Evolutionary conservation across 2,329 filamentous ascomycete species (phyloP), one percentile per base, ranked within the genome.

Genomic region (Xylaria sp.): DNA sequence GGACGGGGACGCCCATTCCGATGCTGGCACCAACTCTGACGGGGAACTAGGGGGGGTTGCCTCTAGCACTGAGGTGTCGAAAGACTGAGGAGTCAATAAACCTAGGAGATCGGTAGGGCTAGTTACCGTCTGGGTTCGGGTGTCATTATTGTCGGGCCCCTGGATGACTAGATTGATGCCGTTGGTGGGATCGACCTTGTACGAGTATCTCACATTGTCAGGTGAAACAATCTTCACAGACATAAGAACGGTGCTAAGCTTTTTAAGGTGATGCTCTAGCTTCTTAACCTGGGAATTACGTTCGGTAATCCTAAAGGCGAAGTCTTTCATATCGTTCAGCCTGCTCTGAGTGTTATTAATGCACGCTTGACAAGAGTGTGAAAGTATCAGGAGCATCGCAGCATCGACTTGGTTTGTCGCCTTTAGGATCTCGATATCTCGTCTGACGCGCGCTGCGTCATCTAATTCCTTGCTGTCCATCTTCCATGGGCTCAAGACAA

Each of bases 351-450:
- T 11, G 3, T 40, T 15, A 15, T 46, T 15, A 7, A 63, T 26
- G 28, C 44, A 53, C 9, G n/a, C 28, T 2, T 9, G n/a, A 36
- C 64, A 66, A 9, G 44, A 53, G n/a, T 63, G 42, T 7, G 51
- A 33, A 17, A 48, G 15, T 0, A 33, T 23, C 5, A 46, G 26
- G 26, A 67, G 38, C 28, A 48, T 31, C 15, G 46, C 59, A 3
- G 15, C 4, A 6, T 48, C 48, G 13, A 59, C 1, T 3, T 9
- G 40, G 20, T 49, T 63, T 3, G 17, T 38, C 20, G 36, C 54
- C 6, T 33, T 13, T 5, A 67, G n/a, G 15, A 56, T 10, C 3
- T 31, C 10, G 20, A 67, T 40, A 9, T 36, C 46, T 28, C 15
- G 38, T 15, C 40, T 46, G 0, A 33, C 17, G 28, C 38, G 20